Evolutionary conservation across 768 basidiomycete genomes (phyloP), one percentile per base, ranked within the genome.

Genomic region (Chlorophyllum brunneum): DNA sequence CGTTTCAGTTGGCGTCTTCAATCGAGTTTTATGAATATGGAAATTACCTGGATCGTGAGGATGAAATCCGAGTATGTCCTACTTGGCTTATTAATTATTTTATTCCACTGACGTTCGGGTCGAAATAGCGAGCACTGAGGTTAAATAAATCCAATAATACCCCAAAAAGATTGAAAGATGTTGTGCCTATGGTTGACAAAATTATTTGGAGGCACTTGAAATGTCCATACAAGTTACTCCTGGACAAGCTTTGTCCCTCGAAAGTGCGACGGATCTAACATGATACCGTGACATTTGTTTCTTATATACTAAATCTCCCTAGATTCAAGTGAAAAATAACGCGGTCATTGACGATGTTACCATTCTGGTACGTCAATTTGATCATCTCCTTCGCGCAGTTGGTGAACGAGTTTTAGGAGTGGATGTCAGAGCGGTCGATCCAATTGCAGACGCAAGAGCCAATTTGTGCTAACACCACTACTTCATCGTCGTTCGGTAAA

Each of bases 191-290:
- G 1, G 60, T 88, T 3, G 82, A 86, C 54, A 78, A 78, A 52
- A 61, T 92, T 65, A 67, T 90, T 8, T 77, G 78, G 73, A 76
- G 80, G 29, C 88, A 93, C 59, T 65, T 73, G 0, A 85, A 81
- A 59, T 90, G 87, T 58, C 77, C 77, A 11, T 92, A 92, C 60
- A 77, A 79, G 51, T 72, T 76, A n/a, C 60, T 92, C 27, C 68
- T 83, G 24, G 76, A 86, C 54, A 65, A 74, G 23, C 64, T 74
- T n/a, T 95, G 93, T 61, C 85, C 88, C 2, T 86, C 88, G 4
- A 93, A 93, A 75, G 89, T 85, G 54, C 31, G 57, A 54, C 51
- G 7, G 7, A 4, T 30, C 39, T 3, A 41, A 13, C 24, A 43
- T 1, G 16, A 22, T 11, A 22, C 20, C 22, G n/a, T 23, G 5